phyloP scores from a whole-genome alignment of 495 filamentous ascomycete genomes.

The Barbatosphaeria neglecta region DNA sequence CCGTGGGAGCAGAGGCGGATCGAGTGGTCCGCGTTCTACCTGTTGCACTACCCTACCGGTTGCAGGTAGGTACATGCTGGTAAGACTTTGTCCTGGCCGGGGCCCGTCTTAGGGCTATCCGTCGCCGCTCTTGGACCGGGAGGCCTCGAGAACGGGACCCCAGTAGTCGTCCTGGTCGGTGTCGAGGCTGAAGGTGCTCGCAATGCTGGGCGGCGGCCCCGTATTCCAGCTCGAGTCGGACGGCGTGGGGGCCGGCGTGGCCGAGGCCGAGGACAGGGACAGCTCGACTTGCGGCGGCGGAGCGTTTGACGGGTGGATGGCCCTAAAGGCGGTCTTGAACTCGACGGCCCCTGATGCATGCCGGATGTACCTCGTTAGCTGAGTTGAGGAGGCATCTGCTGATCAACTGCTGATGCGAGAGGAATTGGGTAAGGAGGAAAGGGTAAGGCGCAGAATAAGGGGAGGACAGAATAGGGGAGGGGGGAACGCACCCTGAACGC shows the following conservation, averaged over 20 bases:
- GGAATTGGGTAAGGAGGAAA: not conserved
- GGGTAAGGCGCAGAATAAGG: not conserved
- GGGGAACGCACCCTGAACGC: not conserved
- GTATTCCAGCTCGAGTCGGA: not conserved
- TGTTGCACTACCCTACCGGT: too few relatives aligned
- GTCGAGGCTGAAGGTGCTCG: not conserved
- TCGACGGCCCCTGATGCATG: not conserved
- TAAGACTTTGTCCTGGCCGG: too few relatives aligned
- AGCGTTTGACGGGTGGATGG: not conserved
- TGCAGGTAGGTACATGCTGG: too few relatives aligned
- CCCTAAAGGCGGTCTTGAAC: not conserved
- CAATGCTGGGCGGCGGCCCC: not conserved
- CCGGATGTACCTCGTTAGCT: too few relatives aligned
- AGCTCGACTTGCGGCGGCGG: not conserved
- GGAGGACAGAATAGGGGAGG: not conserved
- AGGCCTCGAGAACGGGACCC: not conserved
- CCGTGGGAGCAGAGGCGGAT: too few relatives aligned
- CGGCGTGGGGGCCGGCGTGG: not conserved
- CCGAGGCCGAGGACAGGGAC: not conserved
- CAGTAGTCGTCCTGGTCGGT: not conserved
- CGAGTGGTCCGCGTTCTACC: too few relatives aligned
- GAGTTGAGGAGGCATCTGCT: too few relatives aligned
- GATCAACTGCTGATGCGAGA: too few relatives aligned
- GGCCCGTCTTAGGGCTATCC: too few relatives aligned
- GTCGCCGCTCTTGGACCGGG: not conserved